Conservation (phyloP, 2,329 filamentous ascomycete species). For the Tolypocladium tundrense region DNA sequence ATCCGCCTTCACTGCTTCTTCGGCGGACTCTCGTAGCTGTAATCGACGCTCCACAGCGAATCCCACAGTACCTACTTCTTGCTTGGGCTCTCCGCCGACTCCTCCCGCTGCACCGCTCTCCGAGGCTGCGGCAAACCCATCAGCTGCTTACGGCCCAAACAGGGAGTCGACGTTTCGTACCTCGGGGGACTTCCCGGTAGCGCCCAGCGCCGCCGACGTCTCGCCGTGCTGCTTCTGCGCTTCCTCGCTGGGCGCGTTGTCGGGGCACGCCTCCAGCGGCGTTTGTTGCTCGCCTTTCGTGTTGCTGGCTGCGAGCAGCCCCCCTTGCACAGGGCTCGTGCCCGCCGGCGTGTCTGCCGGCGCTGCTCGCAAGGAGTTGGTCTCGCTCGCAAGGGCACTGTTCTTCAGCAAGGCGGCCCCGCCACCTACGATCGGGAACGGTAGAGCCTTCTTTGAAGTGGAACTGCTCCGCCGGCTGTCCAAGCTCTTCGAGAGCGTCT, state of each 20-base stretch:
- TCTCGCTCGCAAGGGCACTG: slow-evolving; percentile 46
- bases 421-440: slow-evolving; percentile 32
- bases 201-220: slow-evolving; percentile 12
- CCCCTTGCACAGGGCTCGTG: slow-evolving; percentile 29
- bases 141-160: slow-evolving; percentile 33
- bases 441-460: slow-evolving; percentile 66
- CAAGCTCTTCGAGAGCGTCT: slow-evolving; percentile 74
- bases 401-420: slow-evolving; percentile 34
- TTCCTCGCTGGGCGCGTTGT: slow-evolving; percentile 1
- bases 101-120: slow-evolving; percentile 25
- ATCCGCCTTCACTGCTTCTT: slow-evolving; percentile 11
- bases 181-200: slow-evolving; percentile 27
- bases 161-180: slow-evolving; percentile 45
- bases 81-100: slow-evolving; percentile 26
- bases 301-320: slow-evolving; percentile 13
- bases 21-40: slow-evolving; percentile 38
- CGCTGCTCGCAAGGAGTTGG: slow-evolving; percentile 44
- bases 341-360: slow-evolving; percentile 30
- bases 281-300: slow-evolving; percentile 8
- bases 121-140: slow-evolving; percentile 16
- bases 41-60: slow-evolving; percentile 50
- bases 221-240: slow-evolving; percentile 14
- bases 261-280: slow-evolving; percentile 4
- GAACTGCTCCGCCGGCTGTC: slow-evolving; percentile 87
- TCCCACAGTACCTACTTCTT: slow-evolving; percentile 52